Conservation (phyloP, 345 rosid species). For the Aegle marmelos region DNA sequence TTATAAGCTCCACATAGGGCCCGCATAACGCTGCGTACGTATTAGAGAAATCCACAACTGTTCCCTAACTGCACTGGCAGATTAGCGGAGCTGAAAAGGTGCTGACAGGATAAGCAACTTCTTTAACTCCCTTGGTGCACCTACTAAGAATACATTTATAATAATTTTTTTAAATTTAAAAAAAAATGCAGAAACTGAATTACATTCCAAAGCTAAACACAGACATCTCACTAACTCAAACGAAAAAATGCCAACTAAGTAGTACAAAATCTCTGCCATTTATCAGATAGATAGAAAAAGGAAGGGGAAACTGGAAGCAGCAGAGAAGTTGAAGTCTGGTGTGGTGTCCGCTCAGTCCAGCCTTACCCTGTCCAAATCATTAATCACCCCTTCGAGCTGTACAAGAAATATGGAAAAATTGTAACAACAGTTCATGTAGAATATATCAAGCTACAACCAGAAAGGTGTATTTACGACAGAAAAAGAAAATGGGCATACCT, state of each 20-base stretch:
- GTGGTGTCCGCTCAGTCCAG: constrained; percentile 45
- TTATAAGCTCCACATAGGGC: neutral
- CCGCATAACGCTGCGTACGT: neutral
- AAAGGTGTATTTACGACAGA: neutral
- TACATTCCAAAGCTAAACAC: constrained; percentile 2
- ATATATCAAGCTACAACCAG: neutral
- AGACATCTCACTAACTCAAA: neutral
- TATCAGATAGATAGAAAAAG: neutral
- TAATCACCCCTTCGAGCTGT: constrained; percentile 91
- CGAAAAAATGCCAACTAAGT: neutral
- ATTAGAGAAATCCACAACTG: neutral
- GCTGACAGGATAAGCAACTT: neutral
- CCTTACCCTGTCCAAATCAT: constrained; percentile 72
- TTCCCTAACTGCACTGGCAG: neutral
- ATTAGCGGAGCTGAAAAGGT: neutral
- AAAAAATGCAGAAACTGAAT: neutral
- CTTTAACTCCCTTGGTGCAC: neutral
- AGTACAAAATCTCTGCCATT: constrained; percentile 9
- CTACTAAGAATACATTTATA: neutral
- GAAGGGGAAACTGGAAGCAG: neutral
- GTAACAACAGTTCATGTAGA: neutral
- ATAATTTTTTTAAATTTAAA: neutral
- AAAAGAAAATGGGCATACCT: constrained; percentile 38
- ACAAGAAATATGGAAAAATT: neutral
- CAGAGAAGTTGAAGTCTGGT: neutral